Conservation (phyloP, 2,329 filamentous ascomycete species). For the Neurospora sp. region DNA sequence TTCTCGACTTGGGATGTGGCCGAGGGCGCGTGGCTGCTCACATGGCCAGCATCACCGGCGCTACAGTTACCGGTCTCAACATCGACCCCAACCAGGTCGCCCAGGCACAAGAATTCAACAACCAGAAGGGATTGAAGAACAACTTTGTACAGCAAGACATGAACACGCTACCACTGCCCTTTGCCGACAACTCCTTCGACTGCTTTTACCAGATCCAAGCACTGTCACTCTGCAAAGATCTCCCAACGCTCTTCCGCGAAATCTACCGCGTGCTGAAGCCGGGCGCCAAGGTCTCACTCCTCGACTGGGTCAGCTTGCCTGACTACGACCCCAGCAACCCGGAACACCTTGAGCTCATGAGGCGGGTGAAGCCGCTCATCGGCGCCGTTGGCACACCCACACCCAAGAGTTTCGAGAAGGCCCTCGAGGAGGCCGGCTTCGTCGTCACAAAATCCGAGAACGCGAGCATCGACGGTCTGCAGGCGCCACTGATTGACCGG, state of each 20-base stretch:
- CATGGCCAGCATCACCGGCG: slow-evolving; percentile 38
- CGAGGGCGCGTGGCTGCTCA: slow-evolving; percentile 44
- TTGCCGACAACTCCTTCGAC: slow-evolving; percentile 38
- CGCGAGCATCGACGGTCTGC: slow-evolving; percentile 39
- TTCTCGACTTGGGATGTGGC: slow-evolving; percentile 43
- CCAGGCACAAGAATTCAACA: slow-evolving; percentile 35
- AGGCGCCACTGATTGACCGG: slow-evolving; percentile 43
- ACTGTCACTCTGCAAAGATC: slow-evolving; percentile 42
- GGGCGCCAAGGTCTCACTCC: slow-evolving; percentile 37
- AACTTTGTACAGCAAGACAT: slow-evolving; percentile 41
- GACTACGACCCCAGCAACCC: slow-evolving; percentile 36
- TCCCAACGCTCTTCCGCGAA: slow-evolving; percentile 35
- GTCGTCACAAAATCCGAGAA: slow-evolving; percentile 38
- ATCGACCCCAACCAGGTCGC: slow-evolving; percentile 43
- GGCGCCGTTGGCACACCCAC: slow-evolving; percentile 46
- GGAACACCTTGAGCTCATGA: slow-evolving; percentile 40
- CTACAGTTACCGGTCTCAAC: slow-evolving; percentile 40
- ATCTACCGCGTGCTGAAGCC: slow-evolving; percentile 40
- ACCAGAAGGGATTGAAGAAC: slow-evolving; percentile 32
- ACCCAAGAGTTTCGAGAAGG: slow-evolving; percentile 34
- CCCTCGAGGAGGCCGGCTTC: slow-evolving; percentile 37
- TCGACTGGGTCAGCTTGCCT: slow-evolving; percentile 45
- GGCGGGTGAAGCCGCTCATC: slow-evolving; percentile 44
- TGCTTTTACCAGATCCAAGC: slow-evolving; percentile 50
- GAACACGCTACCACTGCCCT: slow-evolving; percentile 41